Evolutionary conservation across 106 monocot genomes (phyloP), one percentile per base, ranked within the genome.

Genomic region (Dendrobium officinale): DNA sequence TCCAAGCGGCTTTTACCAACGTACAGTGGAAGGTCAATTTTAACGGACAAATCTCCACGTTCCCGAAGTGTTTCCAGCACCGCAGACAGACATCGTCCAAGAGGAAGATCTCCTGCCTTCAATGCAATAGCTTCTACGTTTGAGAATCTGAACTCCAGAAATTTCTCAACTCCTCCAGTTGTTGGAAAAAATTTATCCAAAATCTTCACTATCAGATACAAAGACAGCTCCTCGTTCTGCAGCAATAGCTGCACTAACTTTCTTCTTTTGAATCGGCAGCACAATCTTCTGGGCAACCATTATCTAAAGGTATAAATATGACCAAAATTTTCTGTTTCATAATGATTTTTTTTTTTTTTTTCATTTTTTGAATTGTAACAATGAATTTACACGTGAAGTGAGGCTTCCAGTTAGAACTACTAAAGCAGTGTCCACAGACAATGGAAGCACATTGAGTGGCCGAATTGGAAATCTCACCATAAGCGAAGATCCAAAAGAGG

Each of bases 91-190:
- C 86, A 79, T 45, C 85, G 89, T 45, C 84, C 91, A 31, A 88
- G 96, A 48, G 93, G 96, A 67, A 91, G 96, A 43, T 93, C 96
- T 29, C 96, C 96, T 41, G 93, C 93, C 42, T 96, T 96, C 67
- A 93, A 88, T 84, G 90, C 89, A 47, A 49, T 91, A 22, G 96
- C 96, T 83, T 91, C 96, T 72, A 85, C 77, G 55, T 96, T 96
- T 79, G 96, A 96, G 84, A 96, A 91, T 59, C 80, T 87, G 33
- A 91, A 88, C 78, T 61, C 88, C 27, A 86, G 96, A 44, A 95
- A 93, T 82, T 88, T 93, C 40, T 96, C 93, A 78, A 96, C 91
- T 20, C 96, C 96, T 64, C 89, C 96, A 58, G 77, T 85, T 37
- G 84, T 83, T 51, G 86, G 82, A 61, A 96, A 96, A 93, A 80